Percentiles rank a stretch among this genome's conserved stretches.
Evolutionary conservation across 179 eudicot species (phyloP).

Genomic region (Actinidia chinensis): DNA sequence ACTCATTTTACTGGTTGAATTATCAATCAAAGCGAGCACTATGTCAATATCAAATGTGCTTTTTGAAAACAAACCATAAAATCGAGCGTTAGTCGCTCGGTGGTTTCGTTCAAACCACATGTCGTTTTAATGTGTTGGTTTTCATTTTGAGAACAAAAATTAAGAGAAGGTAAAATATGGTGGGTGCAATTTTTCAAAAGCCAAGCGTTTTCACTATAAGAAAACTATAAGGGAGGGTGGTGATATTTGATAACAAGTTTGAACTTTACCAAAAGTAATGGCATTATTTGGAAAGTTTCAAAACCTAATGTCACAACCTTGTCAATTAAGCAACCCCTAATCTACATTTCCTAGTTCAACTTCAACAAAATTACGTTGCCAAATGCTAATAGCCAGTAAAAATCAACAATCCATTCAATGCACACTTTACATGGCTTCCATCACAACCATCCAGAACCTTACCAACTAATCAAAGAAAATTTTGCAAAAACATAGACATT

Average conservation of each 20-base stretch:
- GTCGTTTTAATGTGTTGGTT: background rate
- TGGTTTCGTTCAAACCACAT: background rate
- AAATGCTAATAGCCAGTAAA: background rate
- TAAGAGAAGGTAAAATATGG: background rate
- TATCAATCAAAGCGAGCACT: too few relatives aligned
- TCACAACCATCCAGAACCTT: conserved; percentile 2
- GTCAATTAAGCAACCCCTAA: background rate
- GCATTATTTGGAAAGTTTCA: background rate
- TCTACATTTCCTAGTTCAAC: too few relatives aligned
- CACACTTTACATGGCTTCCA: conserved; percentile 3
- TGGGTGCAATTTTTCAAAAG: too few relatives aligned
- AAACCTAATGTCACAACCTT: conserved; percentile 1
- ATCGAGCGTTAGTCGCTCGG: background rate
- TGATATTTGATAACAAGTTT: background rate
- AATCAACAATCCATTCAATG: background rate
- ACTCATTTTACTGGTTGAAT: too few relatives aligned
- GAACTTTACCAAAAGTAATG: background rate
- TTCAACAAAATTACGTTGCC: background rate
- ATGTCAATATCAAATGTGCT: too few relatives aligned
- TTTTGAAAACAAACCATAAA: too few relatives aligned
- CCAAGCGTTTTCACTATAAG: background rate
- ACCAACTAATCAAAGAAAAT: too few relatives aligned
- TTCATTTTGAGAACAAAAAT: background rate
- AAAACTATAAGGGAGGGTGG: background rate
- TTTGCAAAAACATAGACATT: too few relatives aligned